These are phyloP conservation scores for Lactarius hatsudake DNA, from an alignment of 768 basidiomycete species.

Conservation along the genomic window DNA sequence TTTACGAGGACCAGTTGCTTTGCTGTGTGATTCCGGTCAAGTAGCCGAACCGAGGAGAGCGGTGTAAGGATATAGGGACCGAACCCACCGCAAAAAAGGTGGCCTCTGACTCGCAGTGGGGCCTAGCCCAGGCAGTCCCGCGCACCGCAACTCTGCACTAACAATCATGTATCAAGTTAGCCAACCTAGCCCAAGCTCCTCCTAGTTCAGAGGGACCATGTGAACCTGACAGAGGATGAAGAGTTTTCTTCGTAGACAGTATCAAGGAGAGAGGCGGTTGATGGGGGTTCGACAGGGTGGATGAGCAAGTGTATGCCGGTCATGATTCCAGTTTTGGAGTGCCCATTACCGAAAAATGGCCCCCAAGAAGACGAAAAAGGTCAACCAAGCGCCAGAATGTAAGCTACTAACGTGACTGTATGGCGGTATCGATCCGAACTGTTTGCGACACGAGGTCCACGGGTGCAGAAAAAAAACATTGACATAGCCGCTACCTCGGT, in stretches of 20 bases:
- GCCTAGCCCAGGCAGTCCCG: not conserved
- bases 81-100: too few species aligned
- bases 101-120: not conserved
- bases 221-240: too few species aligned
- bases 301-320: not conserved
- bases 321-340: not conserved
- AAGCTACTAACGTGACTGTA: too few species aligned
- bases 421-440: not conserved
- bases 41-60: too few species aligned
- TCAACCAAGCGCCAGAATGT: not conserved
- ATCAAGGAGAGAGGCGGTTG: too few species aligned
- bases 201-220: not conserved
- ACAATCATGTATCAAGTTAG: not conserved
- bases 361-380: not conserved
- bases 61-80: too few species aligned
- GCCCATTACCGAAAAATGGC: not conserved
- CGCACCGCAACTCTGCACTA: not conserved
- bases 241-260: not conserved
- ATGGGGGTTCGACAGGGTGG: not conserved
- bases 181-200: not conserved
- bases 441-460: not conserved
- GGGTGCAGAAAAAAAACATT: not conserved
- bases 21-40: too few species aligned
- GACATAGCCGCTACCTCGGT: not conserved
- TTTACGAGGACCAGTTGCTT: too few species aligned